Conservation (phyloP, 2,329 filamentous ascomycete genomes). For the Colletotrichum costaricense region DNA sequence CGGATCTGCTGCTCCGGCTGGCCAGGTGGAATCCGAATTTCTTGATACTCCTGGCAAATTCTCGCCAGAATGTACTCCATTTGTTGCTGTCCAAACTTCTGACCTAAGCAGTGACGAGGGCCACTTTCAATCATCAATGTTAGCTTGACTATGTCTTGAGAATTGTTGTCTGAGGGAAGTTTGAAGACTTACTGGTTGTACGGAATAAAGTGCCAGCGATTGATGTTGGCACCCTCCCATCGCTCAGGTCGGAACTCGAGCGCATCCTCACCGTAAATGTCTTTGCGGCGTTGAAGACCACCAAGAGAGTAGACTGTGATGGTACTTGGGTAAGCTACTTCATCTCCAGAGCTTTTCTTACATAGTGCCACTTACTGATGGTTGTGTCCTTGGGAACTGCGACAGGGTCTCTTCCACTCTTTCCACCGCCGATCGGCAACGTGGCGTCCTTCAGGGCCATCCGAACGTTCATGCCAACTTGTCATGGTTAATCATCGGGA, state of each 20-base stretch:
- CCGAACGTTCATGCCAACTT: background rate
- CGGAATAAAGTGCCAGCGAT: background rate
- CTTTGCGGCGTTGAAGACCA: background rate
- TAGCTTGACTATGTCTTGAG: background rate
- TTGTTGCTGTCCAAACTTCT: background rate
- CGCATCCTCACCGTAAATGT: constrained; percentile 48
- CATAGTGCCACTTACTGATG: background rate
- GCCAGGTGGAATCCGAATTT: background rate
- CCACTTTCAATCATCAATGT: background rate
- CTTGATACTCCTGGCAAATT: background rate
- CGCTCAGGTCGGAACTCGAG: constrained; percentile 47
- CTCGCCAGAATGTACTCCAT: background rate
- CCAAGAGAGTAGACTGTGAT: background rate
- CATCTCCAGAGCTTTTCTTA: too few relatives aligned
- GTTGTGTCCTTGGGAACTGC: background rate
- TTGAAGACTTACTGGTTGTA: background rate
- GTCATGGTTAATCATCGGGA: background rate
- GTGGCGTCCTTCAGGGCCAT: background rate
- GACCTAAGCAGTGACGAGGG: background rate
- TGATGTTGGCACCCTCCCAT: constrained; percentile 37
- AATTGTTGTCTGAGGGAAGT: background rate
- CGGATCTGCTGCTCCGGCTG: background rate
- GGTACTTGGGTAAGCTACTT: too few relatives aligned
- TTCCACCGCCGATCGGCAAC: background rate
- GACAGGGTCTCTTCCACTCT: background rate